Evolutionary conservation across 2,329 filamentous ascomycete genomes (phyloP).

Genomic region (Fusarium caatingaense): DNA sequence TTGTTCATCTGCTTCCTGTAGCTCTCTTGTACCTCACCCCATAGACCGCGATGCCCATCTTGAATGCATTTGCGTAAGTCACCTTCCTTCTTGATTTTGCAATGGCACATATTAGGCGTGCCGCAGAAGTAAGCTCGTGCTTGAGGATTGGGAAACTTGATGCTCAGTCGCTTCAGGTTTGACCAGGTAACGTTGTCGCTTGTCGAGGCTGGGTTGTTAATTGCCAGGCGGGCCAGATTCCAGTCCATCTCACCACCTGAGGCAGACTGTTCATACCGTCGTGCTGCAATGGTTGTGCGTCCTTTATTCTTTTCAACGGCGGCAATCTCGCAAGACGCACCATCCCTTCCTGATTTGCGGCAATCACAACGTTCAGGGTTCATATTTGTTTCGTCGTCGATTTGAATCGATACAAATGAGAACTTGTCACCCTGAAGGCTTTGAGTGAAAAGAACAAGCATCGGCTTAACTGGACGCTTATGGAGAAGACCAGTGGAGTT

Average conservation of each 20-base stretch:
- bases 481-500: conserved; percentile 48
- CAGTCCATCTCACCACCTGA: conserved; percentile 41
- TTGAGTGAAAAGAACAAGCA: conserved; percentile 51
- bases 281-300: conserved; percentile 39
- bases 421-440: conserved; percentile 33
- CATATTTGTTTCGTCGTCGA: conserved; percentile 49
- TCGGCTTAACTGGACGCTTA: conserved; percentile 48
- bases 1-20: conserved; percentile 42
- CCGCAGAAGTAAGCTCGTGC: conserved; percentile 45
- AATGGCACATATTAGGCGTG: conserved; percentile 46
- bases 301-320: conserved; percentile 48
- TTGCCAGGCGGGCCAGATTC: conserved; percentile 49
- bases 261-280: conserved; percentile 43
- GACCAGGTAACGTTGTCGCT: conserved; percentile 37
- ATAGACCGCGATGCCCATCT: conserved; percentile 44
- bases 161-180: conserved; percentile 48
- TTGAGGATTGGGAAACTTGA: conserved; percentile 43
- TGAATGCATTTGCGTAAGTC: conserved; percentile 44
- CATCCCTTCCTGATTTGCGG: conserved; percentile 44
- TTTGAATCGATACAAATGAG: conserved; percentile 48
- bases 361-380: conserved; percentile 53
- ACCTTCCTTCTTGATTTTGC: conserved; percentile 39
- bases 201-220: conserved; percentile 44
- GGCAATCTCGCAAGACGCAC: conserved; percentile 38
- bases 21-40: conserved; percentile 48